Percentiles rank a stretch among this genome's conserved stretches.
Conservation (phyloP, 129 eudicot species). For the Rutidosis leptorrhynchoides region DNA sequence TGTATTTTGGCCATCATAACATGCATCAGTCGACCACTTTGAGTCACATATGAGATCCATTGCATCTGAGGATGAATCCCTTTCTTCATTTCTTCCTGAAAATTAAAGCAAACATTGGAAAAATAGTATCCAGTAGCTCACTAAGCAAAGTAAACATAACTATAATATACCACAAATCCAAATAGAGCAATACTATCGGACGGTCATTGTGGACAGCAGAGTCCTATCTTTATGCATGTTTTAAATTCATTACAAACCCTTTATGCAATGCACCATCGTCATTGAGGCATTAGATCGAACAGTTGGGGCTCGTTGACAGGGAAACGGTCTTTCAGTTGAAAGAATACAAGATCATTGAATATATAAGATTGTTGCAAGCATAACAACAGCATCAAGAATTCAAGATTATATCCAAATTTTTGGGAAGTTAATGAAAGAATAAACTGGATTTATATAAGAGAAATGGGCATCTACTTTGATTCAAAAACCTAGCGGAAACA, state of each 20-base stretch:
- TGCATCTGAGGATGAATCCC: conserved; percentile 99
- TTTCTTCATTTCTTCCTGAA: conserved; percentile 73
- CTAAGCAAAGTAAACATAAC: background rate
- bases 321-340: background rate
- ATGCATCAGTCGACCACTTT: conserved; percentile 78
- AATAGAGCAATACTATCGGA: background rate
- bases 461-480: background rate
- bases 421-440: background rate
- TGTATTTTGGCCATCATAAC: conserved; percentile 89
- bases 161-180: background rate
- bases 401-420: background rate
- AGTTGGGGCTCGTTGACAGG: conserved; percentile 11
- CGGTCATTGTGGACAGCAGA: background rate
- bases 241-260: background rate
- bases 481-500: background rate
- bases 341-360: background rate
- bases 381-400: background rate
- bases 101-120: background rate
- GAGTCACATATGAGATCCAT: conserved; percentile 95
- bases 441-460: background rate
- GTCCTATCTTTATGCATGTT: background rate
- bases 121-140: background rate
- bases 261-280: conserved; percentile 8
- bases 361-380: background rate
- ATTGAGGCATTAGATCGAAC: conserved; percentile 34